Base-by-base conservation (phyloP, 2,329 filamentous ascomycete species). In the Sarocladiaceae sp. region DNA sequence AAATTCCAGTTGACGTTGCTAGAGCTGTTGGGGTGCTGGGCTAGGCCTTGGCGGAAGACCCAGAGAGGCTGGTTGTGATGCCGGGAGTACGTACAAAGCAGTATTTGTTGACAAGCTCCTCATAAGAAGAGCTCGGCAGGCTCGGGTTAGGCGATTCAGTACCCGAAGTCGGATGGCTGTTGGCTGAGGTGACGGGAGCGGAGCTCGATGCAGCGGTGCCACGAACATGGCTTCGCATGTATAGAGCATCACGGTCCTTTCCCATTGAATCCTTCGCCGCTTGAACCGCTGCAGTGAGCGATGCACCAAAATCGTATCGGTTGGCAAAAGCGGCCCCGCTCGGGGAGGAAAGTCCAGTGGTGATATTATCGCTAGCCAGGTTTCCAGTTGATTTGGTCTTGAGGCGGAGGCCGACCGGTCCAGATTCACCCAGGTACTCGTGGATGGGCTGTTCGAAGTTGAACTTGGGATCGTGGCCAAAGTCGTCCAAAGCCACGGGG, bases 41-140 rank as follows among this genome's bases (percentile, higher is more conserved):
- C 45, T 49, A 53, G 40, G 47, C 46, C 32, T 44, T 47, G 33
- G 51, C 43, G 20, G 51, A 45, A 41, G 51, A 29, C 11, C 48
- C 45, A 50, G 50, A 34, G 43, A 53, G 52, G 55, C 52, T 57
- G 57, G 55, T 53, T 46, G 56, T 56, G 44, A 58, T 53, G 54
- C 62, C 61, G 53, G 65, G 66, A 60, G 76, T 76, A 95, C 91
- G 82, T 91, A 96, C 91, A 80, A 97, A 98, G 77, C 93, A 98
- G 76, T 95, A 98, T 73, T 95, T 96, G 73, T 95, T 90, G 65
- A 98, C 85, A 53, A 98, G 78, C 68, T 98, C 93, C 68, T 94
- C 88, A 64, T 98, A 97, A 48, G 91, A 90, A 48, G 88, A 82
- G 51, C 89, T 94, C 48, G 90, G 80, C 53, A 95, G 83, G 58